Percentiles rank a stretch among this genome's conserved stretches.
Evolutionary conservation across 1,284 basidiomycete genomes (phyloP).

Genomic region (Moesziomyces aphidis): DNA sequence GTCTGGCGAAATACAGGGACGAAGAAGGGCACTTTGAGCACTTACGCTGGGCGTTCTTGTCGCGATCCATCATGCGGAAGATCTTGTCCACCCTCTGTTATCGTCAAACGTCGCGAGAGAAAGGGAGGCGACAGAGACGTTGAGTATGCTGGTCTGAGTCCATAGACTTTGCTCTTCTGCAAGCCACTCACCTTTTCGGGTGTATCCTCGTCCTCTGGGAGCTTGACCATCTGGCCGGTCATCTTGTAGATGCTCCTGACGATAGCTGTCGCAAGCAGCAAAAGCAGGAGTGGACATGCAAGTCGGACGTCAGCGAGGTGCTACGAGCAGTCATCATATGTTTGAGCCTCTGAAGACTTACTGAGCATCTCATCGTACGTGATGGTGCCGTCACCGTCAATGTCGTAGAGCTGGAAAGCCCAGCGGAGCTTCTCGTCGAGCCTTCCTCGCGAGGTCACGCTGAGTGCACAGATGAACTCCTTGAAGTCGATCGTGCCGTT

Average conservation of each 20-base stretch:
- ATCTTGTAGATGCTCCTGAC: slow-evolving; percentile 67
- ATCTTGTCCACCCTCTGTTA: slow-evolving; percentile 66
- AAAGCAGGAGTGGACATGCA: not conserved
- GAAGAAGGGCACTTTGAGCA: slow-evolving; percentile 2
- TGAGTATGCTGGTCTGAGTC: not conserved
- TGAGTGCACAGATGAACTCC: slow-evolving; percentile 98
- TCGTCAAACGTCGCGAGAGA: slow-evolving; percentile 3
- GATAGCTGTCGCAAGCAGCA: slow-evolving; percentile 49
- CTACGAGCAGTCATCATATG: not conserved
- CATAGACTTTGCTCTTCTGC: not conserved
- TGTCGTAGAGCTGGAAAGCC: slow-evolving; percentile 99
- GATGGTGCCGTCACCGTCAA: slow-evolving; percentile 75
- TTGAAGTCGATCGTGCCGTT: slow-evolving; percentile 67
- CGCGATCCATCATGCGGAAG: slow-evolving; percentile 66
- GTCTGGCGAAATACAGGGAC: not conserved
- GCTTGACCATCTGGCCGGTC: slow-evolving; percentile 94
- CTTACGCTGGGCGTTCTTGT: slow-evolving; percentile 66
- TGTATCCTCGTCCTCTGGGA: slow-evolving; percentile 97
- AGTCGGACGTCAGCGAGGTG: not conserved
- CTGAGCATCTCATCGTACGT: slow-evolving; percentile 83
- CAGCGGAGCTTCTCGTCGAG: slow-evolving; percentile 99
- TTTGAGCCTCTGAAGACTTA: slow-evolving; percentile 25
- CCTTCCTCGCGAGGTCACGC: slow-evolving; percentile 90
- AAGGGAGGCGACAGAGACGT: not conserved
- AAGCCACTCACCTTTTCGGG: slow-evolving; percentile 84